Evolutionary conservation across 768 basidiomycete species (phyloP).

Genomic region (Boletus tomentosulus): DNA sequence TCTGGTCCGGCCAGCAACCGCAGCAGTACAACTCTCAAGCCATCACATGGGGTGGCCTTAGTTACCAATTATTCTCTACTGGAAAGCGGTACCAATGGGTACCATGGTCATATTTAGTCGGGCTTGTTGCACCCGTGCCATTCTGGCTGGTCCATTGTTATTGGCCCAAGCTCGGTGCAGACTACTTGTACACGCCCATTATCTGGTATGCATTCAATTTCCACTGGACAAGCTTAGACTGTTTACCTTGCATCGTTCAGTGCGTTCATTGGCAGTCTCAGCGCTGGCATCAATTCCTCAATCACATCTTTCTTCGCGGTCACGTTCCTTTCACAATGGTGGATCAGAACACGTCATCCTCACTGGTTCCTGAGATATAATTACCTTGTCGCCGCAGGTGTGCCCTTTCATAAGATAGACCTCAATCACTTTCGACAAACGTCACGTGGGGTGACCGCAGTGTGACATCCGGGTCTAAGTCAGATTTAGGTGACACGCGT

Average conservation of each 20-base stretch:
- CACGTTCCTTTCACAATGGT: constrained; percentile 35
- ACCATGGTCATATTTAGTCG: constrained; percentile 31
- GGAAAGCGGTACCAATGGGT: constrained; percentile 37
- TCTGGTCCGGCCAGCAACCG: constrained; percentile 26
- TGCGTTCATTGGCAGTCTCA: constrained; percentile 14
- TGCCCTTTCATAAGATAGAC: not conserved
- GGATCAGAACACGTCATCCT: constrained; percentile 34
- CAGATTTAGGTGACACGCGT: no score
- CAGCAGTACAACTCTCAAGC: constrained; percentile 32
- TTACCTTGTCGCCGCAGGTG: constrained; percentile 40
- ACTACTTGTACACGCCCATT: constrained; percentile 30
- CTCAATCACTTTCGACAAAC: no score
- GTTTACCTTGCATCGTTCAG: not conserved
- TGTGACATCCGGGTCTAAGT: no score
- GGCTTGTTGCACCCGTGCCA: constrained; percentile 36
- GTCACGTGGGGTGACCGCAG: no score
- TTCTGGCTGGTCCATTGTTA: constrained; percentile 38
- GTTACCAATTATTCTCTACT: constrained; percentile 31
- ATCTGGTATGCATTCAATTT: constrained; percentile 18
- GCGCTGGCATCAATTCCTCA: constrained; percentile 28
- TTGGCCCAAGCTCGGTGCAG: constrained; percentile 30
- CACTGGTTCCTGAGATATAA: constrained; percentile 38
- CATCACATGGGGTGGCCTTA: constrained; percentile 39
- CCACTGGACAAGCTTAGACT: not conserved
- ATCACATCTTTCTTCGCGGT: constrained; percentile 14